Base-by-base conservation (phyloP, 495 filamentous ascomycete species). In the Penicillium antarcticum region DNA sequence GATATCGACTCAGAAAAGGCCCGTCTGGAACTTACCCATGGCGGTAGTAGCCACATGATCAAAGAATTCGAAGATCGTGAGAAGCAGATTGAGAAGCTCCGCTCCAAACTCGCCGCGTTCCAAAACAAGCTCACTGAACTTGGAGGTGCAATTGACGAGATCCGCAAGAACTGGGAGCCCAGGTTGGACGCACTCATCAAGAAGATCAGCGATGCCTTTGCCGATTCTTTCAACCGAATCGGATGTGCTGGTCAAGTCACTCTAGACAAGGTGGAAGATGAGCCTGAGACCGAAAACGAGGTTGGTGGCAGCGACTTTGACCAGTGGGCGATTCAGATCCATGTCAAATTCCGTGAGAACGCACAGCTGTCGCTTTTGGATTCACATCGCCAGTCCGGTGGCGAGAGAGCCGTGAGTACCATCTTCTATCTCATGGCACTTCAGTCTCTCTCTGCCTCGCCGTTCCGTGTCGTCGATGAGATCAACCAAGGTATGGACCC, bases 401-500 rank as follows among this genome's bases (percentile, higher is more conserved):
- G 94, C 47, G 94, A 99, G 72, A 86, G 95, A 34, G 91, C 94
- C 21, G 94, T 99, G 29, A 92, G 88, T 26, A 99, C 94, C 2
- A 96, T 99, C 64, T 99, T 97, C 80, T 99, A 97, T 70, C 89
- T 99, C 53, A 97, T 99, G 92, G 89, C 95, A 1, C 80, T 99
- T 8, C 94, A 99, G 67, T 87, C 88, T 14, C 85, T 97, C 57
- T 92, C 94, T 3, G 89, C 89, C 55, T 88, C 90, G 2, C 94
- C 94, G n/a, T 99, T 99, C 85, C 91, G 94, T 46, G 94, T 97
- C 35, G 94, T 99, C 47, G 94, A 98, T 72, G 94, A 98, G 71
- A 98, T 98, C 74, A 98, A 98, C 61, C 94, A 98, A 74, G 94
- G 94, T 53, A 98, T 98, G 94, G 94, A 98, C 70, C 92, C 95